Conservation (phyloP, 768 basidiomycete species). For the Lentinula aciculospora region DNA sequence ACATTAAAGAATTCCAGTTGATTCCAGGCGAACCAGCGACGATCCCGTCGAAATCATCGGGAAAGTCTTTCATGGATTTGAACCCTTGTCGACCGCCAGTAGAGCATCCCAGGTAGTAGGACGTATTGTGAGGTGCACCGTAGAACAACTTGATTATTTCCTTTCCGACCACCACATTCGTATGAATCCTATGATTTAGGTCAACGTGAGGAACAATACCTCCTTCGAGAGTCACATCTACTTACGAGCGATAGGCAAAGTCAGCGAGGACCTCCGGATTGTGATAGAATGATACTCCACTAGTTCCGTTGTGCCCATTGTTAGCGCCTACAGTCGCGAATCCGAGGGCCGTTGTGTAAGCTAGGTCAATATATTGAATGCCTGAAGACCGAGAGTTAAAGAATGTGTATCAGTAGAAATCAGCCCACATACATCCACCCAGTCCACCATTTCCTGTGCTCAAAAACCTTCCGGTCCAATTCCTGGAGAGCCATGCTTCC, state of each 20-base stretch:
- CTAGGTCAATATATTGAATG: conserved; percentile 12
- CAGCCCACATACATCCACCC: conserved; percentile 7
- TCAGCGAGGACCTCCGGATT: conserved; percentile 16
- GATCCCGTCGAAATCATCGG: conserved; percentile 19
- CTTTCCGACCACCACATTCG: conserved; percentile 12
- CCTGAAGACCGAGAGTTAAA: conserved; percentile 6
- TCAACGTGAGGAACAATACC: not conserved
- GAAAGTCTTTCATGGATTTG: conserved; percentile 14
- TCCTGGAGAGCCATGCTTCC: conserved; percentile 12
- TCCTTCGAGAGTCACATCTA: not conserved
- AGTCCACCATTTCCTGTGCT: conserved; percentile 10
- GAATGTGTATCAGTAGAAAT: not conserved
- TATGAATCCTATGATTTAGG: conserved; percentile 8
- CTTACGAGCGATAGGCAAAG: conserved; percentile 12
- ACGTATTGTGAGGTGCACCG: conserved; percentile 10
- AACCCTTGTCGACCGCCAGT: conserved; percentile 18
- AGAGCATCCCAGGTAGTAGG: conserved; percentile 18
- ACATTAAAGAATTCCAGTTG: not conserved
- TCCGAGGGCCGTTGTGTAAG: conserved; percentile 9
- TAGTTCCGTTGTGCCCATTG: conserved; percentile 15
- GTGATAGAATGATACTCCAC: conserved; percentile 11
- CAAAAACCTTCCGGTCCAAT: conserved; percentile 10
- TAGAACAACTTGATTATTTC: conserved; percentile 14
- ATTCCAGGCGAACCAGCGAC: conserved; percentile 17
- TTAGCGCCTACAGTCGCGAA: conserved; percentile 15